phyloP scores from a whole-genome alignment of 2,329 filamentous ascomycete genomes.

The Alternaria infectoria region DNA sequence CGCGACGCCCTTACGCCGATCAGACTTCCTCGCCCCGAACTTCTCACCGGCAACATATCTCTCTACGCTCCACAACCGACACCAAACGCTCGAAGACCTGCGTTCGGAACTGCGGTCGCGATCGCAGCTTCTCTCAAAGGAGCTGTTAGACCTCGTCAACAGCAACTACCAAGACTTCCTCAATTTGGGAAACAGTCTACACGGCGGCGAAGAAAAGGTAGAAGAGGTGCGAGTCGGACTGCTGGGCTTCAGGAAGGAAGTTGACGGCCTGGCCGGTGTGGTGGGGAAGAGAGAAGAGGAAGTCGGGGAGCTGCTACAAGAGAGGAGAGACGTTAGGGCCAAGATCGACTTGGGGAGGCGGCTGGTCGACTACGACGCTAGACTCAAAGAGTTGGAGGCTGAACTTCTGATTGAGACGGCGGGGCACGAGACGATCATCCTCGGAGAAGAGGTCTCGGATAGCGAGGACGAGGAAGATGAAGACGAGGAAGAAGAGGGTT shows the following conservation, averaged over 20 bases:
- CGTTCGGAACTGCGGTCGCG: slow-evolving; percentile 84
- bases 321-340: slow-evolving; percentile 72
- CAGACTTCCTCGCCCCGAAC: slow-evolving; percentile 75
- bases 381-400: slow-evolving; percentile 68
- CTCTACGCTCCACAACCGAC: slow-evolving; percentile 80
- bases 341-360: slow-evolving; percentile 67
- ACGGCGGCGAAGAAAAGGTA: slow-evolving; percentile 87
- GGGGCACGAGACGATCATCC: slow-evolving; percentile 21
- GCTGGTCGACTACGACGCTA: slow-evolving; percentile 71
- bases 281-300: slow-evolving; percentile 70
- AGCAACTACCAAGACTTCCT: slow-evolving; percentile 93
- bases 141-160: slow-evolving; percentile 94
- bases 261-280: slow-evolving; percentile 72
- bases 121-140: slow-evolving; percentile 78
- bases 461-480: slow-evolving; percentile 42
- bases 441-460: slow-evolving; percentile 18
- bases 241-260: slow-evolving; percentile 81
- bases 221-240: slow-evolving; percentile 89
- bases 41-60: slow-evolving; percentile 87
- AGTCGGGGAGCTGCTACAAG: slow-evolving; percentile 66
- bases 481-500: slow-evolving; percentile 37
- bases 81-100: slow-evolving; percentile 95
- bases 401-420: slow-evolving; percentile 61
- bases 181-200: slow-evolving; percentile 78
- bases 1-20: slow-evolving; percentile 80